Base-by-base conservation (phyloP, 371 early-diverging fungal species). In the Sporodiniella umbellata region DNA sequence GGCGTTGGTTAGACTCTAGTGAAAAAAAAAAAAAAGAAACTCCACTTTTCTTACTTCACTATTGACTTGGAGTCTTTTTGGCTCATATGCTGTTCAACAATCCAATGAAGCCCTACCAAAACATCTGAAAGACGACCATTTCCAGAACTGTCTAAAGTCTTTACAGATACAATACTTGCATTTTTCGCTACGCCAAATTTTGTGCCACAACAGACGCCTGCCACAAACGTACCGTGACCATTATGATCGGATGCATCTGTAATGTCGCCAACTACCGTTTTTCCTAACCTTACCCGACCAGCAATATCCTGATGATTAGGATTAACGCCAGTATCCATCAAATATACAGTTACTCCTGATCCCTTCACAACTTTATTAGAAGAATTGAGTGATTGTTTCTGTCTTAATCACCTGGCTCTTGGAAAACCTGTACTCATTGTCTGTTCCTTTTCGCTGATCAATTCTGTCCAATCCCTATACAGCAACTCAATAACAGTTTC, bases 71-170 rank as follows among this genome's bases (percentile, higher is more conserved):
- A 40, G 26, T 55, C 51, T 8, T 54, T 49, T 14, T 51, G 12
- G 1, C 33, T 38, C n/a, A 42, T 47, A 50, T 77, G 69, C 23
- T 77, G 68, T 17, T 66, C 42, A 19, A 69, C 72, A n/a, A 77
- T 69, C 68, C 74, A 89, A 42, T 85, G 78, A 22, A 89, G 64
- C 8, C 88, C 90, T 24, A 63, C 66, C 42, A 89, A 64, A 4
- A 89, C 68, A 39, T 81, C 83, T 4, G 79, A 75, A 18, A 81
- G 70, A 17, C 50, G 56, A 10, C 79, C 81, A 28, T 70, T 69
- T 15, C 81, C 81, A 14, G 75, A 51, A 40, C 62, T 46, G 43
- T 80, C 72, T 19, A 87, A 58, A 15, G 83, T 81, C 53, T 86
- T 85, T 2, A 86, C 81, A 43, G 81, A 81, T 8, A 84, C 74